Percentiles rank a stretch among this genome's conserved stretches.
Evolutionary conservation across 208 protist genomes (phyloP).

Genomic region (Acanthamoeba culbertsoni): DNA sequence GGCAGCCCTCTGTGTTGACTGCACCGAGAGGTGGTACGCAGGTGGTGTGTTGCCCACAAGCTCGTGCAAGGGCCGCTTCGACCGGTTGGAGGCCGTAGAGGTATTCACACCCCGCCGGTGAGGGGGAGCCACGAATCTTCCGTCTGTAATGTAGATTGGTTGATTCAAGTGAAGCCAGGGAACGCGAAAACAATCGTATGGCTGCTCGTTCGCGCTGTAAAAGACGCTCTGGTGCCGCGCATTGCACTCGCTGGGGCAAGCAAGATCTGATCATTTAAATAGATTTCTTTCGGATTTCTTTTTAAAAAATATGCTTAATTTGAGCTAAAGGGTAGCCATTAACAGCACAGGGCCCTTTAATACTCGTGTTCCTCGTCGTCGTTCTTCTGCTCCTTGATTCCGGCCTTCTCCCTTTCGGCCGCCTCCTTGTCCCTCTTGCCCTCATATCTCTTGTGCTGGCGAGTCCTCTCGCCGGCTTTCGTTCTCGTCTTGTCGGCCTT

Average conservation of each 20-base stretch:
- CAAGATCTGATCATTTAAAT: too few species aligned
- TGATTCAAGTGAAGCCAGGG: not conserved
- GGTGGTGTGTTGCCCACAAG: not conserved
- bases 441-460: slow-evolving; percentile 49
- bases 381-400: not conserved
- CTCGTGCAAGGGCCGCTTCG: not conserved
- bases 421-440: slow-evolving; percentile 43
- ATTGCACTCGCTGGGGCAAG: not conserved
- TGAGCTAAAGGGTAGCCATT: not conserved
- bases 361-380: slow-evolving; percentile 57
- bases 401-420: slow-evolving; percentile 31
- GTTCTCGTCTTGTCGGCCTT: slow-evolving; percentile 57
- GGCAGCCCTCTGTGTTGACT: not conserved
- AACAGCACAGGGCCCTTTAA: not conserved
- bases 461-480: slow-evolving; percentile 10
- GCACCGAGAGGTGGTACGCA: not conserved
- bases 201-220: too few species aligned
- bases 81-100: slow-evolving; percentile 16
- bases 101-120: not conserved
- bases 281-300: too few species aligned
- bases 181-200: not conserved
- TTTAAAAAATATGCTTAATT: too few species aligned
- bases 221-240: too few species aligned
- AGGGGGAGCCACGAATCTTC: too few species aligned
- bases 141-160: not conserved